Base-by-base conservation (phyloP, 176 grass and related monocot genomes). In the Carex parvula region DNA sequence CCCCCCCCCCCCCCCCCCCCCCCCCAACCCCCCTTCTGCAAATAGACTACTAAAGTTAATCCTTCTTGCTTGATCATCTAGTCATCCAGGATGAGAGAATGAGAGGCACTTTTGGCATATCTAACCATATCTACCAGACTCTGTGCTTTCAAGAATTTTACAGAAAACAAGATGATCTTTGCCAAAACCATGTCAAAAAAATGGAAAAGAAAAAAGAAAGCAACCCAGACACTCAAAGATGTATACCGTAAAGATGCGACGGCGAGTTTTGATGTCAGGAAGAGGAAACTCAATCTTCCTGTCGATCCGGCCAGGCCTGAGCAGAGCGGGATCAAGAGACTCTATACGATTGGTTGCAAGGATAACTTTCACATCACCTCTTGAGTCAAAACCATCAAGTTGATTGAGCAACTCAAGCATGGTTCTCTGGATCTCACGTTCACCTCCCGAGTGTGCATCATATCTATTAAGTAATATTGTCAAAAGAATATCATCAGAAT, bases 371-470 rank as follows among this genome's bases (percentile, higher is more conserved):
- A 96, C 93, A 80, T 96, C 93, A 64, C 93, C 93, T 83, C 87
- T 86, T 1, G 93, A 96, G 21, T 96, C 93, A 84, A 96, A 96
- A 91, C 93, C 93, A 89, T 96, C 93, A 59, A 96, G 80, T 79
- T 96, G 93, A 64, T 96, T 96, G 62, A 96, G 80, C 21, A 96
- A 82, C 71, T 96, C 93, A 54, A 96, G 56, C 93, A 96, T 96
- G 46, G 93, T 96, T 86, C 93, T 87, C 62, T 96, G 93, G 55
- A 96, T 96, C 60, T 96, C 93, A 52, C 93, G 90, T 73, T 96
- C 93, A n/a, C 93, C 93, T 88, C 93, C 93, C 59, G 93, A 96
- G 87, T 96, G 93, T 73, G 93, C 93, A 83, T 96, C 93, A 57
- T 96, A 96, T 78, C 92, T 94, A 86, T n/a, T 39, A 52, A 80